Conservation (phyloP, 2,329 filamentous ascomycete species). For the Pseudogymnoascus destructans region DNA sequence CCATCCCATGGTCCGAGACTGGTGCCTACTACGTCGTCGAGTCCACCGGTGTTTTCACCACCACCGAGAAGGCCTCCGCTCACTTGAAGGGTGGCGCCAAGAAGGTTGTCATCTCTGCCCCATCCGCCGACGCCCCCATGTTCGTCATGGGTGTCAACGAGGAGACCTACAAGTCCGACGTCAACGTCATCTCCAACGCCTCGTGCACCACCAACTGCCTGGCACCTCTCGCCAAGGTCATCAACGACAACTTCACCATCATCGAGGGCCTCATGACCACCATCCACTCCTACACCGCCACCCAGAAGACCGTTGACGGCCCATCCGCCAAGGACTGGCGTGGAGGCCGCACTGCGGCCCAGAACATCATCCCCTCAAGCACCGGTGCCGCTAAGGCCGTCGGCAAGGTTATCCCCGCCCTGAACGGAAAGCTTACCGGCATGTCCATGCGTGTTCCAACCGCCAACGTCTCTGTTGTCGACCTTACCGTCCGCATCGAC, state of each 20-base stretch:
- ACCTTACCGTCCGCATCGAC: slow-evolving; percentile 87
- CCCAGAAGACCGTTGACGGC: slow-evolving; percentile 98
- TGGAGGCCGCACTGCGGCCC: slow-evolving; percentile 94
- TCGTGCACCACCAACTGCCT: slow-evolving; percentile 99
- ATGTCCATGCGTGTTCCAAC: slow-evolving; percentile 99
- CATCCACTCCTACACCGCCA: slow-evolving; percentile 98
- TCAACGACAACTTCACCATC: slow-evolving; percentile 97
- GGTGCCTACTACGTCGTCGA: slow-evolving; percentile 91
- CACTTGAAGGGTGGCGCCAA: slow-evolving; percentile 96
- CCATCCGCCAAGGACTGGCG: slow-evolving; percentile 98
- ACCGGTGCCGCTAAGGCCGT: slow-evolving; percentile 99
- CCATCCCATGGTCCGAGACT: slow-evolving; percentile 81
- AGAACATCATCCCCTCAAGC: slow-evolving; percentile 99
- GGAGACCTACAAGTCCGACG: slow-evolving; percentile 77
- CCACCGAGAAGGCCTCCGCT: slow-evolving; percentile 84
- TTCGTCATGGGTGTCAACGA: slow-evolving; percentile 99
- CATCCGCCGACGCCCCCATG: slow-evolving; percentile 94
- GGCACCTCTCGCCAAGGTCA: slow-evolving; percentile 96
- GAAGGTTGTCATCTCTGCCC: slow-evolving; percentile 91
- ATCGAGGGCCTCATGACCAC: slow-evolving; percentile 99
- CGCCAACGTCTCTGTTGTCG: slow-evolving; percentile 97
- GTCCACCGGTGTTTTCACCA: slow-evolving; percentile 99
- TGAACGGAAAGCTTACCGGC: slow-evolving; percentile 99
- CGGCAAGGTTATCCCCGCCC: slow-evolving; percentile 95
- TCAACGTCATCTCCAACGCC: slow-evolving; percentile 95